Base-by-base conservation (phyloP, 148 eudicot genomes). In the Chenopodium formosanum region DNA sequence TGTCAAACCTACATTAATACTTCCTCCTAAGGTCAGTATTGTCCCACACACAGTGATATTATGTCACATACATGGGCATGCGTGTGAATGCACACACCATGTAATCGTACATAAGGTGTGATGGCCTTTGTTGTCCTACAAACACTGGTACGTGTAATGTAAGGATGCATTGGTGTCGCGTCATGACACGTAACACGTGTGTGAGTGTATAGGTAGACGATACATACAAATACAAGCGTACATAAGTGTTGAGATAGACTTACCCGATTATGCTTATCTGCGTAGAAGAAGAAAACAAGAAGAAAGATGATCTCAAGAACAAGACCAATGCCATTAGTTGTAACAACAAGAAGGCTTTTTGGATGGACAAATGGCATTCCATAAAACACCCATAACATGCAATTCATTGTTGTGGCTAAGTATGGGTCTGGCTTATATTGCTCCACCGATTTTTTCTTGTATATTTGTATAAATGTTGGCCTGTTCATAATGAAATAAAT, bases 361-460 rank as follows among this genome's bases (percentile, higher is more conserved):
- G 89, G 89, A 73, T 87, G 89, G 63, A 87, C 89, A 72, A 82
- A 65, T 37, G 89, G 89, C 1, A 87, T 79, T 46, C 89, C 89
- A 53, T 87, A 87, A 31, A 87, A 82, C 20, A 87, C 77, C 86
- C 89, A 84, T 25, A 87, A 58, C 74, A 80, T 77, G 74, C 89
- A 87, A 75, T 84, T 87, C 87, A 87, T 84, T 47, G 79, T 79
- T 10, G 87, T 87, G 10, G 89, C 89, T 63, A 87, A 76, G 74
- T 87, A 87, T n/a, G 89, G 89, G 37, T 87, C 89, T 10, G 87
- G 31, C 37, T 72, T 87, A 46, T 25, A 87, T 53, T 87, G 76
- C 71, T 87, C 85, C 89, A 87, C 89, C 46, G 85, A 73, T 77
- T 84, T 84, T 19, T 76, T 81, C 81, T 76, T 82, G 65, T 74